phyloP scores from a whole-genome alignment of 2,329 filamentous ascomycete genomes.

The Trichoderma gracile region DNA sequence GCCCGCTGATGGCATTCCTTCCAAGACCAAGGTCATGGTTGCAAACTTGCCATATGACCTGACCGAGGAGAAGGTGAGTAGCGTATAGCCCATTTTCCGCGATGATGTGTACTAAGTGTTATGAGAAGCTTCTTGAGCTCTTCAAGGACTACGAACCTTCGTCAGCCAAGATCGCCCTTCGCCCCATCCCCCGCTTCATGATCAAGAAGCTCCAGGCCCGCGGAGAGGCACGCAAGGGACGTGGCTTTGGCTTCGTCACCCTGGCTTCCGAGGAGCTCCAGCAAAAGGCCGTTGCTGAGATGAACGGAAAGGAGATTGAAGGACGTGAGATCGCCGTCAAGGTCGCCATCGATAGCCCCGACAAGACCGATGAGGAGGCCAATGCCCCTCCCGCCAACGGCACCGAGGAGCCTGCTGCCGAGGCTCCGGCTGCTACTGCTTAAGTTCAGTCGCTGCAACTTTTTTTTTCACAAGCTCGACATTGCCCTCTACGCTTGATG shows the following conservation, averaged over 20 bases:
- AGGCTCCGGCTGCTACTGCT: conserved; percentile 35
- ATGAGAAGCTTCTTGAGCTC: conserved; percentile 85
- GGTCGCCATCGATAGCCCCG: conserved; percentile 98
- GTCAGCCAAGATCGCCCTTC: conserved; percentile 97
- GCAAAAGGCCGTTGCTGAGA: conserved; percentile 94
- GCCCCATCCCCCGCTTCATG: conserved; percentile 99
- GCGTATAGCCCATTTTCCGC: not conserved
- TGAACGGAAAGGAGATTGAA: conserved; percentile 99
- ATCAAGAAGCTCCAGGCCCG: conserved; percentile 99
- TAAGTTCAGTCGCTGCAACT: conserved; percentile 33
- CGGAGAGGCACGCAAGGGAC: conserved; percentile 97
- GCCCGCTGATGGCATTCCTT: conserved; percentile 94
- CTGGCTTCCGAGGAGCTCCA: conserved; percentile 93
- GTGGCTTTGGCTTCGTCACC: conserved; percentile 97
- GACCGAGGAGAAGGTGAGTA: conserved; percentile 87
- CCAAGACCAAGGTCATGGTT: conserved; percentile 99
- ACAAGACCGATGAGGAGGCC: conserved; percentile 89
- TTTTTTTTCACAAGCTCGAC: conserved; percentile 33
- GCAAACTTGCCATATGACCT: conserved; percentile 98
- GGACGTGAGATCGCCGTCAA: conserved; percentile 99
- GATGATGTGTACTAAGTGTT: not conserved
- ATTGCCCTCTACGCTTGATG: conserved; percentile 33
- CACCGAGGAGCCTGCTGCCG: conserved; percentile 40
- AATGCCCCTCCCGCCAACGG: conserved; percentile 53
- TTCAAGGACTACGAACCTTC: conserved; percentile 89